A percentile compares a stretch with the other conserved stretches of the same genome.
Conservation (phyloP, 345 rosid species). For the Nasturtium officinale region DNA sequence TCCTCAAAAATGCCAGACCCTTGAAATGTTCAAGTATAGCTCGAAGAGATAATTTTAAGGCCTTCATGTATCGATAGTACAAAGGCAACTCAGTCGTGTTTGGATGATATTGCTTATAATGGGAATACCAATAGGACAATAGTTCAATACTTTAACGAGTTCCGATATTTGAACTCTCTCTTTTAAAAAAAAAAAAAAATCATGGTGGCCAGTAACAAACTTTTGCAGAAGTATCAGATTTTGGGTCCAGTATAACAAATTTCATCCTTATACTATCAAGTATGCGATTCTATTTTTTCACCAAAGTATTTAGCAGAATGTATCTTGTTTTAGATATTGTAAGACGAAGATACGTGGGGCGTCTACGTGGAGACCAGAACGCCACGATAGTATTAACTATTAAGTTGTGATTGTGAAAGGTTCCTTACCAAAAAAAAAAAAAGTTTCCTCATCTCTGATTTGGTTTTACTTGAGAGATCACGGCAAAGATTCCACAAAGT, state of each 20-base stretch:
- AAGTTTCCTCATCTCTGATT: too few species aligned
- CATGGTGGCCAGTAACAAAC: too few species aligned
- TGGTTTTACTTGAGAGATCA: neutral
- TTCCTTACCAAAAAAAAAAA: too few species aligned
- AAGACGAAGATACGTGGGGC: constrained; percentile 24
- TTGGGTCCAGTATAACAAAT: too few species aligned
- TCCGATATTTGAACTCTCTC: too few species aligned
- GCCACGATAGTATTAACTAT: constrained; percentile 25
- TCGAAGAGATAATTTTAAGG: constrained; percentile 63
- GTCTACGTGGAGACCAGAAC: constrained; percentile 37
- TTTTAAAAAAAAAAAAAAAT: too few species aligned
- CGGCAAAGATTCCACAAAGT: constrained; percentile 14
- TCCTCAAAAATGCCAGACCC: constrained; percentile 66
- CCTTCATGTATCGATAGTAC: constrained; percentile 64
- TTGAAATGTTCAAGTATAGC: constrained; percentile 58
- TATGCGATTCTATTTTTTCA: neutral
- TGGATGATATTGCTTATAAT: too few species aligned
- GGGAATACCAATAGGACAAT: too few species aligned
- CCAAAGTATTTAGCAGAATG: neutral
- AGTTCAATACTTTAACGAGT: too few species aligned
- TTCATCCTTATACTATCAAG: too few species aligned
- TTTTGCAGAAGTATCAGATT: too few species aligned
- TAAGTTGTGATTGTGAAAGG: constrained; percentile 17
- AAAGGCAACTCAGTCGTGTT: constrained; percentile 58
- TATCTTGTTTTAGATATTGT: neutral